Evolutionary conservation across 106 monocot species (phyloP), one percentile per base, ranked within the genome.

Genomic region (Acorus gramineus): DNA sequence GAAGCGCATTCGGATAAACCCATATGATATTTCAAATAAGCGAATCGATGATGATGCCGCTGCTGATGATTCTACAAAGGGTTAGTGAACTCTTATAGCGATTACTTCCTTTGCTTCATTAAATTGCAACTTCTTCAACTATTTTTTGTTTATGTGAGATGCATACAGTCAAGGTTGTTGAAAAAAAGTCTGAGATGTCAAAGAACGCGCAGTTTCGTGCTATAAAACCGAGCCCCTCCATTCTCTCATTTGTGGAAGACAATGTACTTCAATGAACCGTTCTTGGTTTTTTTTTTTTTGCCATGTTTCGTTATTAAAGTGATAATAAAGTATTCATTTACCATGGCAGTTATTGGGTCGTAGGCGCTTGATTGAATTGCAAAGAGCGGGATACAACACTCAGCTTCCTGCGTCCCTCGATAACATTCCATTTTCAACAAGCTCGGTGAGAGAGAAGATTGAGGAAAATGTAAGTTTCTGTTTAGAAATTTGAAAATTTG

Each of bases 241-340:
- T 92, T 63, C 85, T 99, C 66, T 86, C 98, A 54, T 92, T 89
- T 64, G 89, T 99, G 42, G 98, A 99, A 86, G 86, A 99, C 52
- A 92, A 99, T 82, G 92, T 99, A 87, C 13, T 4, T 47, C 4
- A 52, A 57, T 14, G 2, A 14, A 28, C 28, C 1, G 28, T 28
- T 28, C 28, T 28, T 28, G 28, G 6, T 59, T 1, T 68, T 62
- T 50, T 58, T 56, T 3, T 53, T 49, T 11, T 14, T 56, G 28
- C 51, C 8, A 5, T 57, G 10, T 59, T 53, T 46, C 4, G n/a
- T 42, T 11, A 42, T 13, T 52, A 58, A 47, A 12, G 48, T 46
- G 42, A 60, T 60, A 53, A 59, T 62, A 58, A 59, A 5, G 10
- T 49, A 11, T 44, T 68, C 43, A 57, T 69, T 4, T 64, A 55